These are phyloP conservation scores for Neoboletus brunneissimus DNA, from an alignment of 768 basidiomycete species.

Conservation along the genomic window DNA sequence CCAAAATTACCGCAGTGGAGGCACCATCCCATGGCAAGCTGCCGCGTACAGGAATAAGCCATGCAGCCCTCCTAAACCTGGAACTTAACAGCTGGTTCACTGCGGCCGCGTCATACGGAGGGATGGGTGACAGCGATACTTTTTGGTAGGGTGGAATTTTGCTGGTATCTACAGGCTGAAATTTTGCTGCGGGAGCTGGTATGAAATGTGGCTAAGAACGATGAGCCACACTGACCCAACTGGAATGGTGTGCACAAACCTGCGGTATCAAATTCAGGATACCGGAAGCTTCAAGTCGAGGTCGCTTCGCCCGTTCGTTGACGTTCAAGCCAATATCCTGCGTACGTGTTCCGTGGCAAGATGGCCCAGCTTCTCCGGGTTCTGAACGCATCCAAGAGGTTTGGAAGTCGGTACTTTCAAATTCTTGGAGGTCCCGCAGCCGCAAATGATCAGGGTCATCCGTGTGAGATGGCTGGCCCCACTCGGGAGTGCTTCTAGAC, in stretches of 20 bases:
- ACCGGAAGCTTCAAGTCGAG: slow-evolving; percentile 34
- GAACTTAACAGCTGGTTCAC: slow-evolving; percentile 25
- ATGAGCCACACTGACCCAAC: slow-evolving; percentile 11
- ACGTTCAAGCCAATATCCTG: background rate
- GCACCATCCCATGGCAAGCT: slow-evolving; percentile 46
- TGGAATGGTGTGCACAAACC: slow-evolving; percentile 33
- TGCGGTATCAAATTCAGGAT: slow-evolving; percentile 43
- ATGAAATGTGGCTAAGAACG: slow-evolving; percentile 24
- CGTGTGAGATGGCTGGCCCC: slow-evolving; percentile 35
- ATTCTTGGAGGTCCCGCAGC: slow-evolving; percentile 43
- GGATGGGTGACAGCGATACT: slow-evolving; percentile 35
- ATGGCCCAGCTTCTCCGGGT: background rate
- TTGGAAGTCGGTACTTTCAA: slow-evolving; percentile 36
- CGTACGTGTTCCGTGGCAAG: slow-evolving; percentile 10
- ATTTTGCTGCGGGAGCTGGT: slow-evolving; percentile 13
- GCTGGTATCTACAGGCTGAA: slow-evolving; percentile 18
- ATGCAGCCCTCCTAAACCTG: slow-evolving; percentile 44
- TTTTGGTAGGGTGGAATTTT: slow-evolving; percentile 35
- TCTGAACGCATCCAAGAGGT: slow-evolving; percentile 1
- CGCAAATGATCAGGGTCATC: slow-evolving; percentile 37
- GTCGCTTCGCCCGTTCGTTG: slow-evolving; percentile 29
- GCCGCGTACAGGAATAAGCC: slow-evolving; percentile 60
- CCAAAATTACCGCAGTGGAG: slow-evolving; percentile 43
- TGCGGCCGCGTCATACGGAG: slow-evolving; percentile 35
- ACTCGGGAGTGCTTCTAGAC: slow-evolving; percentile 29